Percentiles rank a stretch among this genome's conserved stretches.
Evolutionary conservation across 176 grass and related monocot species (phyloP).

Genomic region (Poa pratensis): DNA sequence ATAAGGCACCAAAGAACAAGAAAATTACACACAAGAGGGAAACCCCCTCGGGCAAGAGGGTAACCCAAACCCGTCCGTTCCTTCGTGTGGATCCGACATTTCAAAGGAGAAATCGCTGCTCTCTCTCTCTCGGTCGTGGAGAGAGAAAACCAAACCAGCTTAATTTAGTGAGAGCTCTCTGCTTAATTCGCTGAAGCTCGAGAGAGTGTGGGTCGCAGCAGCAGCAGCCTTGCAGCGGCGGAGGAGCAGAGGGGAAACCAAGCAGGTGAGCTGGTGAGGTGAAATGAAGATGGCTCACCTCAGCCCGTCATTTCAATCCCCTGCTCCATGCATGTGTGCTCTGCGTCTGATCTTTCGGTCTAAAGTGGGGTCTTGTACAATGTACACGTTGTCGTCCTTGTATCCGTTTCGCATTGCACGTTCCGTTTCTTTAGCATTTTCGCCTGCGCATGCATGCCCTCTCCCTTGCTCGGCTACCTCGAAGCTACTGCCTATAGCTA

Average conservation of each 20-base stretch:
- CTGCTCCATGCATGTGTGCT: background rate
- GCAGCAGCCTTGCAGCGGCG: background rate
- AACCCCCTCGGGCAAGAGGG: background rate
- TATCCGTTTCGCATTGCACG: background rate
- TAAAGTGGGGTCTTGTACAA: constrained; percentile 34
- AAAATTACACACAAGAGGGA: no score
- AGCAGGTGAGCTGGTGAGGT: constrained; percentile 24
- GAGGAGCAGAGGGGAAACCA: background rate
- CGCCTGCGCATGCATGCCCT: background rate
- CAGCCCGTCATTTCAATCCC: background rate
- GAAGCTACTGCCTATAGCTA: background rate
- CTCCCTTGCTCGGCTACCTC: constrained; percentile 6
- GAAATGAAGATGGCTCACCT: constrained; percentile 31
- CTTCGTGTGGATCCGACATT: constrained; percentile 58
- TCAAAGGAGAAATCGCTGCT: constrained; percentile 30
- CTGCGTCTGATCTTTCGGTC: constrained; percentile 41
- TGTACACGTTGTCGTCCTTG: constrained; percentile 13
- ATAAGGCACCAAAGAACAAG: no score
- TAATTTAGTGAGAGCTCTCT: background rate
- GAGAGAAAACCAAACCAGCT: background rate
- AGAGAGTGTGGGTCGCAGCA: background rate
- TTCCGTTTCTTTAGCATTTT: constrained; percentile 38
- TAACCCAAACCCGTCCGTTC: background rate
- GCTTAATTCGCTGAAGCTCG: background rate
- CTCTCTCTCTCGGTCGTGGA: background rate